Base-by-base conservation (phyloP, 202 grass and related monocot genomes). In the Elaeis oleifera region DNA sequence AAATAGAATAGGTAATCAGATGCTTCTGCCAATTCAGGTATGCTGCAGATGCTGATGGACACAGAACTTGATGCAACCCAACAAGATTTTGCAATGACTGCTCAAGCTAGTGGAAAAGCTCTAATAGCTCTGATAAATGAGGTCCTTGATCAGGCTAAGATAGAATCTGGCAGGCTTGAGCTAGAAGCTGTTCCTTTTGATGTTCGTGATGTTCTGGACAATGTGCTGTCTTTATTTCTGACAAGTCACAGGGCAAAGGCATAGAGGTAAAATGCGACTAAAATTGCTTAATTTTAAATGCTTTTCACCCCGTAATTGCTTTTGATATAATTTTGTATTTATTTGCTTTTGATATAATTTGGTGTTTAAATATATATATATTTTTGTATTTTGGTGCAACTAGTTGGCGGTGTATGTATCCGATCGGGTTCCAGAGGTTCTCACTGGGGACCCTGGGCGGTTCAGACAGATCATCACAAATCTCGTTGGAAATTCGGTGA, bases 401-500 rank as follows among this genome's bases (percentile, higher is more conserved):
- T 65, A 90, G 87, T 76, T 86, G 70, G 87, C 76, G 0, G 79
- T 86, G 18, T 74, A 78, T 77, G 87, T 90, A 73, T 90, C 87
- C 72, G 64, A 82, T 69, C 73, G 75, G 75, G 76, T 90, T 71
- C 82, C 87, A 60, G 70, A 80, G 53, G 73, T 83, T 67, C 70
- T 86, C 9, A 71, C 83, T 61, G 87, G 87, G 50, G 87, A 90
- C 60, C 82, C 82, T 11, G 80, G 76, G 66, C 55, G 83, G 44
- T 86, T 90, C 68, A 75, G 87, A 60, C 87, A 90, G 72, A 86
- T 90, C 23, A 80, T 86, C 50, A 86, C 79, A 71, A 90, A 90
- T 76, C 87, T 90, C 54, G 76, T 86, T 60, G 87, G 87, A 68
- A 90, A 90, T 65, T 91, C 88, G n/a, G 76, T 84, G 79, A 91